Evolutionary conservation across 2,329 filamentous ascomycete species (phyloP).

Genomic region (Calonectria pteridis): DNA sequence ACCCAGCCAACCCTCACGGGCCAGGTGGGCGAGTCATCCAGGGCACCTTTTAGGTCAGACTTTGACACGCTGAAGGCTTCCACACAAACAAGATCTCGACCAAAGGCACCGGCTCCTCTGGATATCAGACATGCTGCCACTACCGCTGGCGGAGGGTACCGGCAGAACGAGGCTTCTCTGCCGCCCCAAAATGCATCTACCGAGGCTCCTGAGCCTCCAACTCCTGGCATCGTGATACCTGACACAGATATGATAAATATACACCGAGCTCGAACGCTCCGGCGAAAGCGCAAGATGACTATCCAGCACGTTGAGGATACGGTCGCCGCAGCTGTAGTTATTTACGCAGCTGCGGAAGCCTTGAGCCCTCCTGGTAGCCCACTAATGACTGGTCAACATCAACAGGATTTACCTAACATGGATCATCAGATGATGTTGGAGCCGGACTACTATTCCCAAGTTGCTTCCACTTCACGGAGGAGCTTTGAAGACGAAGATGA

Average conservation of each 20-base stretch:
- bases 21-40: conserved; percentile 29
- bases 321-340: conserved; percentile 65
- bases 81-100: background rate
- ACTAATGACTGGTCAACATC: conserved; percentile 36
- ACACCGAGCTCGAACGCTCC: conserved; percentile 58
- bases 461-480: conserved; percentile 48
- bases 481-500: conserved; percentile 53
- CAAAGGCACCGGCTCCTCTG: conserved; percentile 26
- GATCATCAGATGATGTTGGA: conserved; percentile 43
- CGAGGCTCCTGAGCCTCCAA: conserved; percentile 50
- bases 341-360: conserved; percentile 64
- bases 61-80: background rate
- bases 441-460: conserved; percentile 47
- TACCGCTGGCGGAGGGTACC: conserved; percentile 27
- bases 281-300: conserved; percentile 59
- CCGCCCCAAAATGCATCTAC: conserved; percentile 14
- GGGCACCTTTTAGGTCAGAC: conserved; percentile 16
- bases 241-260: conserved; percentile 53
- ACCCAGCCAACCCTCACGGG: conserved; percentile 19
- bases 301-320: conserved; percentile 64
- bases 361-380: conserved; percentile 58
- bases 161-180: conserved; percentile 33
- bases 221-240: conserved; percentile 62
- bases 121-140: conserved; percentile 33
- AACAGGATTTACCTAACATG: conserved; percentile 44